phyloP scores from a whole-genome alignment of 2,329 filamentous ascomycete species.

The Colletotrichum musae region DNA sequence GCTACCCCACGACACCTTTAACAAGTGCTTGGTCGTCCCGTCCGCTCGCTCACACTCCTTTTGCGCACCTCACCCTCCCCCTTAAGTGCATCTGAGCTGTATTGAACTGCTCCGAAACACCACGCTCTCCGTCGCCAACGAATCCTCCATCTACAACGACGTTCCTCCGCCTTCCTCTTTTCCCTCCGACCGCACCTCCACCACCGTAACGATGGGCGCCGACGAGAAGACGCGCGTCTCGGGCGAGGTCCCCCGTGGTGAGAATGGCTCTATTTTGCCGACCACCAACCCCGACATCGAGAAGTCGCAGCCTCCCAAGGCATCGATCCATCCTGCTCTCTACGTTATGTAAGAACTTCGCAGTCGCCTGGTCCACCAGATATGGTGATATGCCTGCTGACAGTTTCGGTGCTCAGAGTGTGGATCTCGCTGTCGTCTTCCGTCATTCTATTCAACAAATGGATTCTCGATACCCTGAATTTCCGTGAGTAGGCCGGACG shows the following conservation, averaged over 20 bases:
- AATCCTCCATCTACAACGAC: constrained; percentile 1
- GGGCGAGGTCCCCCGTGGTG: constrained; percentile 77
- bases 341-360: constrained; percentile 78
- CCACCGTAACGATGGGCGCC: constrained; percentile 42
- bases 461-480: constrained; percentile 87
- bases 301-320: constrained; percentile 77
- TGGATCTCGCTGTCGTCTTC: constrained; percentile 96
- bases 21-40: constrained; percentile 44
- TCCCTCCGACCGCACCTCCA: constrained; percentile 8
- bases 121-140: constrained; percentile 15
- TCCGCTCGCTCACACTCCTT: constrained; percentile 41
- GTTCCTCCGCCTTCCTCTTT: neutral
- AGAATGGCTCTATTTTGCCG: constrained; percentile 77
- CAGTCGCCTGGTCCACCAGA: neutral
- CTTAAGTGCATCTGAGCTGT: constrained; percentile 10
- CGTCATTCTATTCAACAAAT: constrained; percentile 99
- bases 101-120: constrained; percentile 27
- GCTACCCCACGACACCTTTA: constrained; percentile 41
- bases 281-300: constrained; percentile 83
- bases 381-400: constrained; percentile 23
- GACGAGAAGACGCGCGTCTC: constrained; percentile 90
- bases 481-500: constrained; percentile 70
- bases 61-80: constrained; percentile 30
- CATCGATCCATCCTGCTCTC: constrained; percentile 82
- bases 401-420: constrained; percentile 67